These are phyloP conservation scores for Arabidopsis suecica DNA, from an alignment of 345 rosid species.

Conservation along the genomic window DNA sequence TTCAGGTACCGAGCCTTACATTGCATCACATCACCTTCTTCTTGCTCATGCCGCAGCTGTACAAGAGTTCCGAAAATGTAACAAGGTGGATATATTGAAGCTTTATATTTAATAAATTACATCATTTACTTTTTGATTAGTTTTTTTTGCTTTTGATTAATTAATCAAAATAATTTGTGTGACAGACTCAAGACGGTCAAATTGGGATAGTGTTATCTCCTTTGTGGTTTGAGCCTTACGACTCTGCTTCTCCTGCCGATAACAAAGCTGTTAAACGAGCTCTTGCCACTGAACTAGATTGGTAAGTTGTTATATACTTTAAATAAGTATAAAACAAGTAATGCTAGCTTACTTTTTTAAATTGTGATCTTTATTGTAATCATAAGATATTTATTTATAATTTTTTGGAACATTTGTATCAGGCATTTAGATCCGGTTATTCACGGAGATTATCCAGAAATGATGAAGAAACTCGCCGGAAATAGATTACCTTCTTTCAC, in stretches of 20 bases:
- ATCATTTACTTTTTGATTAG: background rate
- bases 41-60: conserved; percentile 48
- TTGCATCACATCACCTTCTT: conserved; percentile 44
- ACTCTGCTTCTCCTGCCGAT: conserved; percentile 31
- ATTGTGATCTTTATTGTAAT: background rate
- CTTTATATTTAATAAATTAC: background rate
- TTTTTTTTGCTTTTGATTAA: background rate
- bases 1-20: conserved; percentile 41
- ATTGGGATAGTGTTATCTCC: conserved; percentile 44
- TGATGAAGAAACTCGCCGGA: conserved; percentile 24
- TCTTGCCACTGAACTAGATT: conserved; percentile 26
- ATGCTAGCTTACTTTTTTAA: too few species aligned
- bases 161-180: background rate
- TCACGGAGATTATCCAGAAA: conserved; percentile 36
- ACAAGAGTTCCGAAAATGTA: conserved; percentile 39
- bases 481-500: conserved; percentile 38
- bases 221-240: conserved; percentile 40
- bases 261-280: conserved; percentile 39
- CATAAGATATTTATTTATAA: background rate
- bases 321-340: too few species aligned
- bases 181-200: conserved; percentile 38
- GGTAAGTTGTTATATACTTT: background rate
- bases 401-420: background rate
- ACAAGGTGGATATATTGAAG: conserved; percentile 18
- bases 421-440: conserved; percentile 42